Evolutionary conservation across 1,284 basidiomycete species (phyloP).

Genomic region (Phylloporus gajari): DNA sequence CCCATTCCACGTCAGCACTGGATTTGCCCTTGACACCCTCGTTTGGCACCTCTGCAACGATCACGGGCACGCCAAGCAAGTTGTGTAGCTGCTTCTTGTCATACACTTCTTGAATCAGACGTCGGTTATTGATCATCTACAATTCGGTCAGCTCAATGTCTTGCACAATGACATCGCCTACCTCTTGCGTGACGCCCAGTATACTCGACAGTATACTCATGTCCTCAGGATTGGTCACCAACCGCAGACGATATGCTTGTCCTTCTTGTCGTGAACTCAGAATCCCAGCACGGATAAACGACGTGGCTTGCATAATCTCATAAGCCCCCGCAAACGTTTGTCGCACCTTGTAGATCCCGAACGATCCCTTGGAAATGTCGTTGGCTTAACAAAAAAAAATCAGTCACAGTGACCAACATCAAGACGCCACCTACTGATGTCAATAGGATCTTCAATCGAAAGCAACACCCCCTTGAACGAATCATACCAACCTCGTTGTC

Average conservation of each 20-base stretch:
- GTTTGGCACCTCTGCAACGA: slow-evolving; percentile 35
- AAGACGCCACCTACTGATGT: slow-evolving; percentile 70
- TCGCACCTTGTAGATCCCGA: slow-evolving; percentile 84
- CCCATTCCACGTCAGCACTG: slow-evolving; percentile 44
- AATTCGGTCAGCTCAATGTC: slow-evolving; percentile 20
- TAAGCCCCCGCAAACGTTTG: slow-evolving; percentile 88
- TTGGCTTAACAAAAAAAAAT: slow-evolving; percentile 69
- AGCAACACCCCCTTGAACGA: slow-evolving; percentile 71
- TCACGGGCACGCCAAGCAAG: slow-evolving; percentile 60
- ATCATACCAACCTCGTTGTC: slow-evolving; percentile 81
- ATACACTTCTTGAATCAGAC: slow-evolving; percentile 76
- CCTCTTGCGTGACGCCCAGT: slow-evolving; percentile 86
- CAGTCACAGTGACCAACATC: slow-evolving; percentile 15
- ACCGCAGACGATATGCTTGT: slow-evolving; percentile 57
- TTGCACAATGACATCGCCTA: slow-evolving; percentile 47
- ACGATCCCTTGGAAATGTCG: slow-evolving; percentile 92
- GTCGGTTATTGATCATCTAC: slow-evolving; percentile 78
- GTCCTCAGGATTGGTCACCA: slow-evolving; percentile 64
- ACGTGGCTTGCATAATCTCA: slow-evolving; percentile 80
- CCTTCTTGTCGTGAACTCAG: slow-evolving; percentile 64
- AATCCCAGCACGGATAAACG: slow-evolving; percentile 68
- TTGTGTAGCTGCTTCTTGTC: slow-evolving; percentile 70
- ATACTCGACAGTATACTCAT: slow-evolving; percentile 85
- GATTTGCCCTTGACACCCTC: slow-evolving; percentile 19
- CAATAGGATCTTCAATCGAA: slow-evolving; percentile 95